A percentile compares a stretch with the other conserved stretches of the same genome.
phyloP scores from a whole-genome alignment of 441 rosid genomes.

The Erodium moschatum region DNA sequence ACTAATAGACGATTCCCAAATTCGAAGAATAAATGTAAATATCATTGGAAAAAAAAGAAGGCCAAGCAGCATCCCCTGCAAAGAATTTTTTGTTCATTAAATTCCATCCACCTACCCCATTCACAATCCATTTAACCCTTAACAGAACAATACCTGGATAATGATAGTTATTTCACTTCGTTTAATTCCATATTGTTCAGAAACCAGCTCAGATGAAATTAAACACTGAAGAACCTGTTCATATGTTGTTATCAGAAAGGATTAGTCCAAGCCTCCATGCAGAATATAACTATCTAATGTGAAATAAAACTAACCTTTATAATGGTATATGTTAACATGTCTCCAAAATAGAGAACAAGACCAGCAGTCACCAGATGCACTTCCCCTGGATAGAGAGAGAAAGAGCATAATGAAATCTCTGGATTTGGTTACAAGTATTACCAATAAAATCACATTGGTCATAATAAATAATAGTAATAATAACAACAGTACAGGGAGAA shows the following conservation, averaged over 20 bases:
- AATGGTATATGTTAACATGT: constrained; percentile 66
- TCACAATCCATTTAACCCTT: constrained; percentile 18
- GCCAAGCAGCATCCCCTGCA: constrained; percentile 72
- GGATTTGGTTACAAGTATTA: not conserved
- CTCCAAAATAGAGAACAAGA: constrained; percentile 81
- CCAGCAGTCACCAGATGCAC: constrained; percentile 68
- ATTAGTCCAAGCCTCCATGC: constrained; percentile 15
- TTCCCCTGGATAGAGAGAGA: constrained; percentile 52
- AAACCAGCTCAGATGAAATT: constrained; percentile 35
- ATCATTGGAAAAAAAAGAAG: constrained; percentile 61
- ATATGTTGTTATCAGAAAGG: constrained; percentile 22
- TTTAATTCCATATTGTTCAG: constrained; percentile 40
- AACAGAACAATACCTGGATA: constrained; percentile 46
- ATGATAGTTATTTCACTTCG: constrained; percentile 68
- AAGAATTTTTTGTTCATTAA: constrained; percentile 8
- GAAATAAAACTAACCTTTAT: constrained; percentile 49
- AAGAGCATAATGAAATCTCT: not conserved
- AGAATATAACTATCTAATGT: constrained; percentile 16
- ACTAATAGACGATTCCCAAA: constrained; percentile 25
- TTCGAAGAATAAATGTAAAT: constrained; percentile 40
- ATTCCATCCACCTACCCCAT: constrained; percentile 18
- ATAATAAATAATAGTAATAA: not conserved
- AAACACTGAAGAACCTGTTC: constrained; percentile 43
- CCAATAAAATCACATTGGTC: not conserved
- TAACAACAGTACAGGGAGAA: not conserved